Conservation (phyloP, 140 eudicot species). For the Ambrosia hybrid region DNA sequence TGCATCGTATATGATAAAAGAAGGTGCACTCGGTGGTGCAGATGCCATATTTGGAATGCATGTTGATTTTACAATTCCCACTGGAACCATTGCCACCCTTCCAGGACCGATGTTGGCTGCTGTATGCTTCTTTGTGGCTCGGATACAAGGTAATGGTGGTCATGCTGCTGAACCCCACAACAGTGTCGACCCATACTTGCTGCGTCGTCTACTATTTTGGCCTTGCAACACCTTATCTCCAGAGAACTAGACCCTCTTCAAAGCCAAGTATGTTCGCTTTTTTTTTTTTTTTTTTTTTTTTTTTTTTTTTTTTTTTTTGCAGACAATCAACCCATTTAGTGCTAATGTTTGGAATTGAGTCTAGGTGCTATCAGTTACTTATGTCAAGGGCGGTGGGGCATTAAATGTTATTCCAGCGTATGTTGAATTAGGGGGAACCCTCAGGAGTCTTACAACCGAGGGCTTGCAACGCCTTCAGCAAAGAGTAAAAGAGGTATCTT, state of each 20-base stretch:
- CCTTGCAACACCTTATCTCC: conserved; percentile 73
- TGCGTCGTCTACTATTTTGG: conserved; percentile 59
- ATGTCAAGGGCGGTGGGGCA: too few species aligned
- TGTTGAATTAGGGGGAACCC: conserved; percentile 78
- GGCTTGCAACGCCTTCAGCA: neutral
- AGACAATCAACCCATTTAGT: neutral
- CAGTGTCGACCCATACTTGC: conserved; percentile 62
- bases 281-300: neutral
- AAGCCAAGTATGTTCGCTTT: conserved; percentile 49
- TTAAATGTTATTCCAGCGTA: conserved; percentile 33
- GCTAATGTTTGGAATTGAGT: conserved; percentile 28
- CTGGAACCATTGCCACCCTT: conserved; percentile 55
- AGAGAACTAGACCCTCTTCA: conserved; percentile 81
- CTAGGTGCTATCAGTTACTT: conserved; percentile 83
- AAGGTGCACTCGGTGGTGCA: conserved; percentile 55
- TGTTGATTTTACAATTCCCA: conserved; percentile 37
- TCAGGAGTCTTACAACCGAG: conserved; percentile 81
- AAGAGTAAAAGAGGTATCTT: conserved; percentile 78
- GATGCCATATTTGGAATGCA: conserved; percentile 69
- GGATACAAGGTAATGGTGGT: conserved; percentile 67
- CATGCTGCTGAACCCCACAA: conserved; percentile 77
- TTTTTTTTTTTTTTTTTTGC: too few species aligned
- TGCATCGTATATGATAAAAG: conserved; percentile 69
- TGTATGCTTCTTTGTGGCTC: conserved; percentile 56
- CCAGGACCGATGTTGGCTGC: conserved; percentile 68